These are phyloP conservation scores for Metarhizium guizhouense DNA, from an alignment of 2,329 filamentous ascomycete species.

Conservation along the genomic window DNA sequence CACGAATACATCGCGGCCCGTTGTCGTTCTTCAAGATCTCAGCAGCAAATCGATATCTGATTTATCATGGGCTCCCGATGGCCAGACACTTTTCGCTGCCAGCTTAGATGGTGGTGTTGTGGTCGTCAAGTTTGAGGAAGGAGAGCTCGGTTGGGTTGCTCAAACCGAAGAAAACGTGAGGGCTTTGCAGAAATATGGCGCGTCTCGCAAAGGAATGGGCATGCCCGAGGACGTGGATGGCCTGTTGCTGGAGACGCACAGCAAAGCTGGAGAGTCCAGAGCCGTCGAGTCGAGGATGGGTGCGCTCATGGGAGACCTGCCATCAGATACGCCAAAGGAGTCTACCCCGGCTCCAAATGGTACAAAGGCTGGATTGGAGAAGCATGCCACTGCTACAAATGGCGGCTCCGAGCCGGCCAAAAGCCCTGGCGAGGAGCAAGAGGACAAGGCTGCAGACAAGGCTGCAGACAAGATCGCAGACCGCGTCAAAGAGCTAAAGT, in stretches of 20 bases:
- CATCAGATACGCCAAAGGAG: slow-evolving; percentile 42
- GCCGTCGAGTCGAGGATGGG: slow-evolving; percentile 95
- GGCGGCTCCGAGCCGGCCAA: slow-evolving; percentile 24
- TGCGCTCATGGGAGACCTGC: slow-evolving; percentile 86
- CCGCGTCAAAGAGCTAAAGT: slow-evolving; percentile 60
- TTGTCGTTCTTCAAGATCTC: slow-evolving; percentile 83
- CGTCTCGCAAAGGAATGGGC: slow-evolving; percentile 76
- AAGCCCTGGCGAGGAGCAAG: slow-evolving; percentile 34
- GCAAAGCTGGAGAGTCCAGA: slow-evolving; percentile 81
- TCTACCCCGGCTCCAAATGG: slow-evolving; percentile 39
- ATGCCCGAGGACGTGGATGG: slow-evolving; percentile 90
- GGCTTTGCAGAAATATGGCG: slow-evolving; percentile 86
- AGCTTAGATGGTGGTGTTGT: slow-evolving; percentile 87
- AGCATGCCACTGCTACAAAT: slow-evolving; percentile 26
- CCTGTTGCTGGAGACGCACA: slow-evolving; percentile 77
- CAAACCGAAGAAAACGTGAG: slow-evolving; percentile 84
- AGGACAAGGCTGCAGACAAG: slow-evolving; percentile 47
- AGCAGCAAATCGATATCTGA: slow-evolving; percentile 89
- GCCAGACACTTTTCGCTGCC: slow-evolving; percentile 74
- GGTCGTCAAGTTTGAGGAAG: slow-evolving; percentile 70
- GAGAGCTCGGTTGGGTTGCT: slow-evolving; percentile 84
- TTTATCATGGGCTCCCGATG: slow-evolving; percentile 87
- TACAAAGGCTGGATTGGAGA: slow-evolving; percentile 34
- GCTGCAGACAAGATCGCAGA: slow-evolving; percentile 45
- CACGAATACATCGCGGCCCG: slow-evolving; percentile 83